Evolutionary conservation across 2,329 filamentous ascomycete genomes (phyloP).

Genomic region (Blastomyces gilchristii): DNA sequence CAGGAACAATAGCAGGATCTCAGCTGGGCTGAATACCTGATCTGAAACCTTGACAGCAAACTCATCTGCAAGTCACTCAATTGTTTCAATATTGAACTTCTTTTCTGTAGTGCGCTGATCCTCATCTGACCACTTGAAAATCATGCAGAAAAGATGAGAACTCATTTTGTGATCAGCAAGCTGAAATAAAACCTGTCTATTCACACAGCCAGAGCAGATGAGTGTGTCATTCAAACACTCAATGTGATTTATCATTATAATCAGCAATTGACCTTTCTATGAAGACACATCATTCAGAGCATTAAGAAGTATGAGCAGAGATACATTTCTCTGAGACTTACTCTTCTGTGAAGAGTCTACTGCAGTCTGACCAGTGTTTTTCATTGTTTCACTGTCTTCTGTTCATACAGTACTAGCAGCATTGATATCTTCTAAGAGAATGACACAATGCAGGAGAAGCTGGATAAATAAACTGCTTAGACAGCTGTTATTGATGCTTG

Average conservation of each 20-base stretch:
- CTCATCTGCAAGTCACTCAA: background rate
- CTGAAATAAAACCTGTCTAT: slow-evolving; percentile 55
- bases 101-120: background rate
- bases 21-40: too few relatives aligned
- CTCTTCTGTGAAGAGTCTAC: too few relatives aligned
- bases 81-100: background rate
- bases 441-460: slow-evolving; percentile 55
- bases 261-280: slow-evolving; percentile 58
- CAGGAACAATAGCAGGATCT: too few relatives aligned
- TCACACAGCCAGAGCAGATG: slow-evolving; percentile 62
- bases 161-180: slow-evolving; percentile 24
- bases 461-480: slow-evolving; percentile 68
- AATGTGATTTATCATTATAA: slow-evolving; percentile 59
- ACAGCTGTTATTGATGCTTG: slow-evolving; percentile 71
- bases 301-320: slow-evolving; percentile 45
- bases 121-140: slow-evolving; percentile 54
- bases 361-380: too few relatives aligned
- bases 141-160: slow-evolving; percentile 64
- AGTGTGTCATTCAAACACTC: slow-evolving; percentile 58
- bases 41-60: too few relatives aligned
- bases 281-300: slow-evolving; percentile 61
- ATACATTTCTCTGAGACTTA: slow-evolving; percentile 31
- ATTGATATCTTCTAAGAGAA: background rate
- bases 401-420: too few relatives aligned
- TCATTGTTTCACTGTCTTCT: too few relatives aligned